phyloP scores from a whole-genome alignment of 2,329 filamentous ascomycete genomes.

The Hansfordia pulvinata region DNA sequence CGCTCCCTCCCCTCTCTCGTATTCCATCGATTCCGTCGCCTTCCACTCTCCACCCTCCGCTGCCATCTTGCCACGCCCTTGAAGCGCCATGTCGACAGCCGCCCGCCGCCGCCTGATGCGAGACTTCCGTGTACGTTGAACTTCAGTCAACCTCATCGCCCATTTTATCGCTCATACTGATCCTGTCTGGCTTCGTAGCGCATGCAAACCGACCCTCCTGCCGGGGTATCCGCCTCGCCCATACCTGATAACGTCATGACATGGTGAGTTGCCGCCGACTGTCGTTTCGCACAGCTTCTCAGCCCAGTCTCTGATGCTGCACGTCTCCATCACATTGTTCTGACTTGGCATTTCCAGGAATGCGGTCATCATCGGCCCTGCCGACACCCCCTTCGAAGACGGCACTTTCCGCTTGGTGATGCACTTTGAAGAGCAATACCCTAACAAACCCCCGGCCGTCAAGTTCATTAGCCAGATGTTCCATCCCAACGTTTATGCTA shows the following conservation, averaged over 20 bases:
- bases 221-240: conserved; percentile 89
- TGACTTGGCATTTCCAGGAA: conserved; percentile 61
- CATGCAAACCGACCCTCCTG: conserved; percentile 98
- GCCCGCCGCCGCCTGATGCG: conserved; percentile 95
- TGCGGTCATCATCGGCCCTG: conserved; percentile 92
- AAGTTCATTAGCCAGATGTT: conserved; percentile 99
- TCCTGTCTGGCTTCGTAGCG: conserved; percentile 41
- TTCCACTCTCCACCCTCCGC: background rate
- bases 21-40: too few species aligned
- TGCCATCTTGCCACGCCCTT: background rate
- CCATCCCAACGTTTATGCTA: conserved; percentile 96
- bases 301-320: too few species aligned
- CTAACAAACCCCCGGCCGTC: conserved; percentile 93
- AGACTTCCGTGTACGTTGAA: conserved; percentile 79
- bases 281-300: too few species aligned
- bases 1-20: too few species aligned
- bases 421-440: conserved; percentile 98
- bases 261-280: conserved; percentile 52
- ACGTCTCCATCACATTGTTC: too few species aligned
- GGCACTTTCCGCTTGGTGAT: conserved; percentile 95
- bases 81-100: conserved; percentile 66
- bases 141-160: too few species aligned
- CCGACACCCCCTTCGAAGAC: conserved; percentile 95
- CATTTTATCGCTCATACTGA: conserved; percentile 3
- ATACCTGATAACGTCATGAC: conserved; percentile 97